Conservation (phyloP, 1,284 basidiomycete genomes). For the Phenoliferia sp. region DNA sequence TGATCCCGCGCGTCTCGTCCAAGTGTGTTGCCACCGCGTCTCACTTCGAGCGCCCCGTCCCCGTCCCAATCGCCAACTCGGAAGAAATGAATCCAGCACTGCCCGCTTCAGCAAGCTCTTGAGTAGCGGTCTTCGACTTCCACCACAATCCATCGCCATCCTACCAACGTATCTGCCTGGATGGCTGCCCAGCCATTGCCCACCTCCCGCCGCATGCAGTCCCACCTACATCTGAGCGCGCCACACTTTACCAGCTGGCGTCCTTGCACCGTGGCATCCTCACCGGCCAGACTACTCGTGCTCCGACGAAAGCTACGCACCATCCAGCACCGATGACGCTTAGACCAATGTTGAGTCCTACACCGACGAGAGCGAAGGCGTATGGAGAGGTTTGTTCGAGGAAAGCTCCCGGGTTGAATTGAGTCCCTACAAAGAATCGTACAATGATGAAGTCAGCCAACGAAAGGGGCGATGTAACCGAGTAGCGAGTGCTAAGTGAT, state of each 20-base stretch:
- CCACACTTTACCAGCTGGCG: too few relatives aligned
- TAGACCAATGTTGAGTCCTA: slow-evolving; percentile 88
- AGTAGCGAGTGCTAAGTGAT: too few relatives aligned
- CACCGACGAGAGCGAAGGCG: slow-evolving; percentile 84
- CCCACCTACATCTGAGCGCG: too few relatives aligned
- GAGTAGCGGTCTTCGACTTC: background rate
- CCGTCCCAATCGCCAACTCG: background rate
- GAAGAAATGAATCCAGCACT: background rate
- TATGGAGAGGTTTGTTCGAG: slow-evolving; percentile 91
- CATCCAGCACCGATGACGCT: slow-evolving; percentile 94
- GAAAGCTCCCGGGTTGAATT: slow-evolving; percentile 85
- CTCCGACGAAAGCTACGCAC: slow-evolving; percentile 50
- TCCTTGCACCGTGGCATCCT: too few relatives aligned
- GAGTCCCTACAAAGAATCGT: too few relatives aligned
- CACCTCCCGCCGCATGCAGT: background rate
- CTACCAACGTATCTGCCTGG: too few relatives aligned
- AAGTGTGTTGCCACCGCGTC: background rate
- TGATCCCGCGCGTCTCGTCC: too few relatives aligned
- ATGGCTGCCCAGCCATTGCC: background rate
- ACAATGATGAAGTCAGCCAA: too few relatives aligned
- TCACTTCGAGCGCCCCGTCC: background rate
- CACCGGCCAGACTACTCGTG: background rate
- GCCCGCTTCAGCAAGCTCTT: background rate
- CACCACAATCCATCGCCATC: too few relatives aligned
- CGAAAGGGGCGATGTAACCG: too few relatives aligned